These are phyloP conservation scores for Carex cristatella DNA, from an alignment of 176 grass and related monocot genomes.

Conservation along the genomic window DNA sequence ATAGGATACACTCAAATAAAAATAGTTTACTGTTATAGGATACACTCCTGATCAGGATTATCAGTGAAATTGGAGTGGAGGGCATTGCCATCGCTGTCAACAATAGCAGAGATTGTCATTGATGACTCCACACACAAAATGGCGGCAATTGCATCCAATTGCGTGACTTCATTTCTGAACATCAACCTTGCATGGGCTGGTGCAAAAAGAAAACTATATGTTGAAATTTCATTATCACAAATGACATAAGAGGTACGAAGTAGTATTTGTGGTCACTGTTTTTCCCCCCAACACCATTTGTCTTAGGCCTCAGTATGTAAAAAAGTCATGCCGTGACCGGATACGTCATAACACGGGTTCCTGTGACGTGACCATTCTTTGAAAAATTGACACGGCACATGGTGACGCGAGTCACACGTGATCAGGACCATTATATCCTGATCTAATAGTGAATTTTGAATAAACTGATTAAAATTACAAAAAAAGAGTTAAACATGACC, in stretches of 20 bases:
- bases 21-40: slow-evolving; percentile 38
- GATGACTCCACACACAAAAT: slow-evolving; percentile 96
- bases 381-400: too few relatives aligned
- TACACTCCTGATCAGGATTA: slow-evolving; percentile 91
- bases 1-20: background rate
- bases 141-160: slow-evolving; percentile 68
- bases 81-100: slow-evolving; percentile 57
- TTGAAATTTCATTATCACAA: background rate
- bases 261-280: background rate
- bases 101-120: slow-evolving; percentile 73
- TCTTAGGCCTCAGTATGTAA: background rate
- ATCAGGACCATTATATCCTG: too few relatives aligned
- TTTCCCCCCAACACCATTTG: background rate
- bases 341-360: too few relatives aligned
- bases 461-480: too few relatives aligned
- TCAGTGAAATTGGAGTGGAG: slow-evolving; percentile 70
- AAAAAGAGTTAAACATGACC: too few relatives aligned
- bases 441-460: too few relatives aligned
- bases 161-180: slow-evolving; percentile 72
- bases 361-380: too few relatives aligned
- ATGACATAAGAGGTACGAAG: background rate
- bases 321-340: too few relatives aligned
- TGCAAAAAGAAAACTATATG: slow-evolving; percentile 4
- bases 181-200: slow-evolving; percentile 91
- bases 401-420: too few relatives aligned